phyloP scores from a whole-genome alignment of 805 yeast species.

The Danielia oregonensis region DNA sequence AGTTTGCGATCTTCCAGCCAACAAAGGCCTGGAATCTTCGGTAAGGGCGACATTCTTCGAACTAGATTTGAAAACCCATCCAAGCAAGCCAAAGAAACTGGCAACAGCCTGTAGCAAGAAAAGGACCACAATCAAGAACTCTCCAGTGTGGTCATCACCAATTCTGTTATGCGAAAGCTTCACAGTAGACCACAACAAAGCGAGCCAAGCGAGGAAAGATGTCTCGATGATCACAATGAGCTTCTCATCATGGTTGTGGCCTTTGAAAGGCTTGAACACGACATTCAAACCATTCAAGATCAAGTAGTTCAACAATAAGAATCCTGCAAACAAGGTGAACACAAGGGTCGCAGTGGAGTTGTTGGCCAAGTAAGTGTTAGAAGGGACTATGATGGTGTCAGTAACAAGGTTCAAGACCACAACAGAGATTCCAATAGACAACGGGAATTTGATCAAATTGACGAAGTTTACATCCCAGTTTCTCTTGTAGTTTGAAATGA shows the following conservation, averaged over 20 bases:
- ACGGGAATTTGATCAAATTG: conserved; percentile 54
- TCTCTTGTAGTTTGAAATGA: conserved; percentile 45
- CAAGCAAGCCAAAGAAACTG: conserved; percentile 49
- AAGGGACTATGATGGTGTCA: conserved; percentile 14
- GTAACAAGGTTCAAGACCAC: conserved; percentile 24
- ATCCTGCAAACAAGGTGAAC: conserved; percentile 39
- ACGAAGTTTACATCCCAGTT: conserved; percentile 43
- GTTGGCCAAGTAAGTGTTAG: conserved; percentile 34
- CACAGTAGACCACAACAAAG: conserved; percentile 41
- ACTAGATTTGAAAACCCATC: conserved; percentile 34
- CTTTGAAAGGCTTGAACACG: conserved; percentile 29
- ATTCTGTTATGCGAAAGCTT: conserved; percentile 45
- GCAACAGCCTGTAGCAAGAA: conserved; percentile 46
- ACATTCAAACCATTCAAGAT: conserved; percentile 45
- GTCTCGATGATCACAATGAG: conserved; percentile 53
- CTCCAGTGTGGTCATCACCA: conserved; percentile 50
- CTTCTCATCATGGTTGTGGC: conserved; percentile 47
- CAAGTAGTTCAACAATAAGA: conserved; percentile 53
- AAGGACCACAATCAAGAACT: conserved; percentile 44
- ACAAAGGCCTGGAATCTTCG: conserved; percentile 33
- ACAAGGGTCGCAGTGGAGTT: conserved; percentile 38
- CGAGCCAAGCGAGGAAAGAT: conserved; percentile 54
- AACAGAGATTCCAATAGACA: conserved; percentile 38
- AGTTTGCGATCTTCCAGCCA: conserved; percentile 13
- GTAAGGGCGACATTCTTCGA: conserved; percentile 4